A percentile compares a stretch with the other conserved stretches of the same genome.
Evolutionary conservation across 306 rosid species (phyloP).

Genomic region (Ochetophila trinervis): DNA sequence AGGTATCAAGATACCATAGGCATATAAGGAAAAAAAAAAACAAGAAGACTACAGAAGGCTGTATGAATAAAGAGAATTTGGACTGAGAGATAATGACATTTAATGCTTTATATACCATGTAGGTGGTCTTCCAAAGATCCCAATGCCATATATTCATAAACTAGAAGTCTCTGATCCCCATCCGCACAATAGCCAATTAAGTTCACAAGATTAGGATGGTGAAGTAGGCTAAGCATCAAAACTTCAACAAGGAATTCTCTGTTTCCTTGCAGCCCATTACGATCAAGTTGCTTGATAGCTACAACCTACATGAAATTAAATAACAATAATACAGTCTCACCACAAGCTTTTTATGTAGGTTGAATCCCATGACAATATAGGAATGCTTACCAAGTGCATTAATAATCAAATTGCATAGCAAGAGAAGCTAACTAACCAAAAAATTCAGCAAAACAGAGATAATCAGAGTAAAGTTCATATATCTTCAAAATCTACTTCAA

Average conservation of each 20-base stretch:
- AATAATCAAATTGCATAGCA: not conserved
- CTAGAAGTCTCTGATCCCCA: slow-evolving; percentile 60
- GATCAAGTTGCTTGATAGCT: slow-evolving; percentile 58
- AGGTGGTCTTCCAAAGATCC: slow-evolving; percentile 58
- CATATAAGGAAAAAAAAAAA: not conserved
- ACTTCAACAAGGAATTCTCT: slow-evolving; percentile 61
- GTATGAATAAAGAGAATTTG: not conserved
- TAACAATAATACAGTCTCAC: slow-evolving; percentile 13
- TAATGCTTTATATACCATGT: slow-evolving; percentile 33
- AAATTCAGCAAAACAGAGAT: not conserved
- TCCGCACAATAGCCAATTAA: slow-evolving; percentile 59
- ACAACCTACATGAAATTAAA: slow-evolving; percentile 37
- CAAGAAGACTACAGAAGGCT: slow-evolving; percentile 6
- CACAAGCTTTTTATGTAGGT: slow-evolving; percentile 1
- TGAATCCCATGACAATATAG: not conserved
- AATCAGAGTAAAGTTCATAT: not conserved
- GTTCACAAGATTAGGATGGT: slow-evolving; percentile 59
- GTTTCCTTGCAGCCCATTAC: slow-evolving; percentile 60
- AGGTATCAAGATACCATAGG: not conserved
- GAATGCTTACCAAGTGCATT: not conserved
- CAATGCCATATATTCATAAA: slow-evolving; percentile 55
- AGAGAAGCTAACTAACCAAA: slow-evolving; percentile 3
- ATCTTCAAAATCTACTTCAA: not conserved
- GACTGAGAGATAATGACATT: not conserved
- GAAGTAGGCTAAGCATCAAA: slow-evolving; percentile 53